Base-by-base conservation (phyloP, 108 stramenopile species). In the Nannochloropsis gaditana region DNA sequence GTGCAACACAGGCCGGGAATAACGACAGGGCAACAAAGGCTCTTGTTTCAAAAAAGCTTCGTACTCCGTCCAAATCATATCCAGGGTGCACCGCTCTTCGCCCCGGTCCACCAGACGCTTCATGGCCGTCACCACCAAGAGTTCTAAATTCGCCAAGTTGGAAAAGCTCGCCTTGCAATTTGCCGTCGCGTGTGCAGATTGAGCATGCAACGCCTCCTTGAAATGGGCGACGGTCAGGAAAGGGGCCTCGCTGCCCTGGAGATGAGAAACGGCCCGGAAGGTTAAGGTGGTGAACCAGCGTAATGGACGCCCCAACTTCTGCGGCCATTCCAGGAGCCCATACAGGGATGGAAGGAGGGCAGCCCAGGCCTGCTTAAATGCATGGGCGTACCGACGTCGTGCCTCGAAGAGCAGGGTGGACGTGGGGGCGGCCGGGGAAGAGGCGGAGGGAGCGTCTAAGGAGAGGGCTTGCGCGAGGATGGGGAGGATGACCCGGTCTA, bases 41-140 rank as follows among this genome's bases (percentile, higher is more conserved):
- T 73, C 59, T 73, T 73, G 59, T n/a, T 73, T 73, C 59, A 73
- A 73, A n/a, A 73, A 73, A 15, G 59, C 59, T n/a, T 73, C 59
- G 8, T 73, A 73, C 8, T 73, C 59, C 59, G 15, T 73, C 59
- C 59, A 73, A 73, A 73, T 73, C 59, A 73, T 73, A 73, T 73
- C 59, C 59, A 73, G 6, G 19, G 59, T 73, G n/a, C 59, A 73
- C 6, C n/a, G 15, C 8, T 73, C 59, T 73, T 73, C n/a, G 19
- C 59, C 59, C 59, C 59, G 59, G 8, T 73, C 59, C 2, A 73
- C 59, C n/a, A 73, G n/a, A 2, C 59, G 15, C 59, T 73, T 73
- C 59, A 73, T 73, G 59, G 59, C 59, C 15, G n/a, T 73, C 59
- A 73, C 59, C 15, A 73, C 59, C 59, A 73, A n/a, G 19, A 73